These are phyloP conservation scores for Lagenaria siceraria DNA, from an alignment of 306 rosid species.

Conservation along the genomic window DNA sequence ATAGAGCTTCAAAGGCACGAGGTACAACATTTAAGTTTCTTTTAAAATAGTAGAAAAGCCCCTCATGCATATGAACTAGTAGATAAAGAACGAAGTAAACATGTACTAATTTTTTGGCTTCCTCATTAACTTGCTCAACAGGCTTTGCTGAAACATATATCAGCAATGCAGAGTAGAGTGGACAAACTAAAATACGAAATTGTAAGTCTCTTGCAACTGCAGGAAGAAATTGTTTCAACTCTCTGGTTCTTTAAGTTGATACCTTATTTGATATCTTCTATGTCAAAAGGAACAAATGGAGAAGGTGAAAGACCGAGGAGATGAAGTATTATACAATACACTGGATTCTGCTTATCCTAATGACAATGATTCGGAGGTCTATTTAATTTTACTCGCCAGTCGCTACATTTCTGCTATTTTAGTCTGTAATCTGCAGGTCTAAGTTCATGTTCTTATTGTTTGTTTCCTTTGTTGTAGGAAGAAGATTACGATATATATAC, in stretches of 20 bases:
- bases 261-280: constrained; percentile 4
- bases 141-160: constrained; percentile 68
- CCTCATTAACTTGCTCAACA: constrained; percentile 22
- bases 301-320: constrained; percentile 51
- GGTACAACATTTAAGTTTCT: constrained; percentile 25
- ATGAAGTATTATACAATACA: constrained; percentile 49
- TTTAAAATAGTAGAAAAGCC: background rate
- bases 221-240: background rate
- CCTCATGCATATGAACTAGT: background rate
- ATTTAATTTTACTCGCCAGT: background rate
- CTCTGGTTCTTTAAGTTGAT: background rate
- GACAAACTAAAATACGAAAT: constrained; percentile 55
- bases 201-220: constrained; percentile 22
- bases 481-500: constrained; percentile 36
- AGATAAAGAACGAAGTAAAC: background rate
- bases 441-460: background rate
- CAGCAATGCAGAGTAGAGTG: constrained; percentile 49
- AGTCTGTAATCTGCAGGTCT: background rate
- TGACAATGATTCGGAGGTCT: constrained; percentile 66
- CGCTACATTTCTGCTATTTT: background rate
- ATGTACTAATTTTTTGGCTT: background rate
- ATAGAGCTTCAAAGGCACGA: constrained; percentile 91
- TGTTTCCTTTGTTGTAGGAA: background rate
- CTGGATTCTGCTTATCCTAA: constrained; percentile 55
- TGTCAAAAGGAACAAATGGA: constrained; percentile 66